Base-by-base conservation (phyloP, 2,329 filamentous ascomycete species). In the Acarospora socialis region DNA sequence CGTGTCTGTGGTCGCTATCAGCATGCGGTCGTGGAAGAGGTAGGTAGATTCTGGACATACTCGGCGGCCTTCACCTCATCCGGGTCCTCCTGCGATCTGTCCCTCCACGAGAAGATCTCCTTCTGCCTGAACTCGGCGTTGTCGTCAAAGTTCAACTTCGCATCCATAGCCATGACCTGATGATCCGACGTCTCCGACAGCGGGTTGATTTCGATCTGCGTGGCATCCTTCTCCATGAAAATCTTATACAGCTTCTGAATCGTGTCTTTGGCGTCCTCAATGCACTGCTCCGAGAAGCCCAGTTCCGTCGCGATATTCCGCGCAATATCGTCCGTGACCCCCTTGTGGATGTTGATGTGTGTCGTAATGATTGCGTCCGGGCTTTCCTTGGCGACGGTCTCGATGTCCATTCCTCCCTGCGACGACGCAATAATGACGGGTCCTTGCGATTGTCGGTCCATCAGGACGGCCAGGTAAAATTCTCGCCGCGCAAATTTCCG, bases 161-260 rank as follows among this genome's bases (percentile, higher is more conserved):
- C 90, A 58, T 98, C 90, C 90, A 98, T 98, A 65, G 84, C 92
- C 53, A 98, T 73, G 35, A 98, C 90, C 66, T 93, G 73, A 72
- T 95, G 87, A 64, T 98, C 90, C 33, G 81, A 92, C 41, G 90
- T 98, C 72, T 98, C 90, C 33, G 84, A 92, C 29, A 98, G 75
- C 41, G 90, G 90, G 73, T 98, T 98, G 68, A 98, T 98, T 68
- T 98, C 90, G 54, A 98, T 95, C 68, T 98, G 90, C 40, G 90
- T 98, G 37, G 87, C 82, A 61, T 98, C 90, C 66, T 83, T 92
- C 68, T 98, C 90, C 66, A 80, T 76, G 72, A 98, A 98, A 63
- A 95, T 81, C 68, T 83, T 79, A 78, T 98, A 98, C 44, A 98
- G 77, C 67, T 94, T 95, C 72, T 98, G 81, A 64, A 98, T 93